Base-by-base conservation (phyloP, 2,329 filamentous ascomycete species). In the Ophiostoma angusticollis region DNA sequence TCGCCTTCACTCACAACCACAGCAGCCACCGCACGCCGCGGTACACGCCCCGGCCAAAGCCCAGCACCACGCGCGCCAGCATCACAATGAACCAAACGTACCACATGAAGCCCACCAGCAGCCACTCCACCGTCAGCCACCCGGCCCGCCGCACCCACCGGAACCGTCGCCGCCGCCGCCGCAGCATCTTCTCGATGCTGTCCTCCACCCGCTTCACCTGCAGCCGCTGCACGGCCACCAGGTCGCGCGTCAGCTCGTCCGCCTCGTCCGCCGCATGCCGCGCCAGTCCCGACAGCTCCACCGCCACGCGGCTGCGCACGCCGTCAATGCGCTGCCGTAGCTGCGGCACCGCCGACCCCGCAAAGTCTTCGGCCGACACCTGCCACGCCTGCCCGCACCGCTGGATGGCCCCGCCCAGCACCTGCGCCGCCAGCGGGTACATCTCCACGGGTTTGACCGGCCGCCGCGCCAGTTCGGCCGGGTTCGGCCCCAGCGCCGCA, bases 51-150 rank as follows among this genome's bases (percentile, higher is more conserved):
- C 70, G 70, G 31, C 79, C 70, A 1, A 80, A 49, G 9, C 78
- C 76, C 43, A 77, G 63, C 25, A 82, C 60, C 12, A 83, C 58
- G 43, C 84, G 73, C 37, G 81, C 65, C 18, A 89, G 65, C 56
- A 86, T 82, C 18, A 95, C 87, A 24, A 93, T 65, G 43, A 93
- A 74, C 86, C 89, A 96, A 13, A 93, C 78, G 59, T 81, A 85
- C 86, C 91, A 95, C 78, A 96, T 84, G 49, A 93, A 73, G 4
- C 82, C 83, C 28, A 96, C 76, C 14, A 96, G 69, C 35, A 76
- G 63, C 85, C 86, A 95, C 64, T 96, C 89, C 13, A 95, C 73
- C 16, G 80, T 60, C 39, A 86, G 75, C 72, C 86, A 96, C 12
- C 84, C 79, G 1, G 77, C 74, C 12, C 83, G 68, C 28, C 84